These are phyloP conservation scores for Aurantiochytrium sp. DNA, from an alignment of 108 stramenopile genomes.

Conservation along the genomic window DNA sequence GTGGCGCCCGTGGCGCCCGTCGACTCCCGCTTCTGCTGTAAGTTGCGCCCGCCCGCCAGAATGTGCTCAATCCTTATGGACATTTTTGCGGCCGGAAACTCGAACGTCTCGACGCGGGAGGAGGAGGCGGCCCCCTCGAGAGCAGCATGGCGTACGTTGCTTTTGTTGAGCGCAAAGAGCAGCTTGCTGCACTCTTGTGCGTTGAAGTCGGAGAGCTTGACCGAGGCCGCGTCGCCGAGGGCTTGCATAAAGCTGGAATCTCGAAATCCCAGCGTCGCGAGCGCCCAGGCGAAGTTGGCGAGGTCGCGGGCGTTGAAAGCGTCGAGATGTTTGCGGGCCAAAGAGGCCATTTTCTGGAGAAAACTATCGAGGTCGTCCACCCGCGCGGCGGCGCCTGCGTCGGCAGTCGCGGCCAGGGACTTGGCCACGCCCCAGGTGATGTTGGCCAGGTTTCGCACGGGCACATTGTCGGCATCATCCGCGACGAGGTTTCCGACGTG, in stretches of 20 bases:
- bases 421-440: background rate
- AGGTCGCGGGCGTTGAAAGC: conserved; percentile 6
- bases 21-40: background rate
- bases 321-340: background rate
- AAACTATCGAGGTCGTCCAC: background rate
- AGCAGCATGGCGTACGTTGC: background rate
- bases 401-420: no score
- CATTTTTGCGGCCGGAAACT: background rate
- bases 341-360: background rate
- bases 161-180: conserved; percentile 10
- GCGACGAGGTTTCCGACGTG: background rate
- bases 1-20: conserved; percentile 9
- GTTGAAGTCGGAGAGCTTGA: background rate
- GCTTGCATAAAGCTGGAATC: background rate
- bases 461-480: background rate
- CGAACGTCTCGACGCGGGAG: background rate
- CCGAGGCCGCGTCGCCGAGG: background rate
- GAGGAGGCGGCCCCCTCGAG: background rate
- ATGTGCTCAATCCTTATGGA: background rate
- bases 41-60: background rate
- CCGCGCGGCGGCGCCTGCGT: background rate
- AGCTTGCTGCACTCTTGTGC: conserved; percentile 28
- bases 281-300: background rate
- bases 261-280: background rate
- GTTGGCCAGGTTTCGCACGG: background rate